phyloP scores from a whole-genome alignment of 2,329 filamentous ascomycete genomes.

The Exophiala bonariae region DNA sequence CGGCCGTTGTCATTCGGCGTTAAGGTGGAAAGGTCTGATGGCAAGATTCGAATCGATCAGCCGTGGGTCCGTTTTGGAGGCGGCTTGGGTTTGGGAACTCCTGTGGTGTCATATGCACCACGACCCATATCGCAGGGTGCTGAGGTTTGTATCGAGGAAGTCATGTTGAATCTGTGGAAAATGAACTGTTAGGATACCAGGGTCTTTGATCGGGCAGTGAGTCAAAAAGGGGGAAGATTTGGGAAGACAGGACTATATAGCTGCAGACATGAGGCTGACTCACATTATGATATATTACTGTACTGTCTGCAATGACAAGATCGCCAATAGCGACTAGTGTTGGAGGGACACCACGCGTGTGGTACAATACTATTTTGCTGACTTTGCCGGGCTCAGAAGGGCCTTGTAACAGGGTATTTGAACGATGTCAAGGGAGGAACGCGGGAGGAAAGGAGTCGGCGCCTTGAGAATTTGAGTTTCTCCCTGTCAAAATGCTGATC shows the following conservation, averaged over 20 bases:
- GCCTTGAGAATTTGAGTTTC: conserved; percentile 25
- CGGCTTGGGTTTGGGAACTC: conserved; percentile 52
- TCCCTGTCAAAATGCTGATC: conserved; percentile 17
- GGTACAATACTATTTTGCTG: conserved; percentile 18
- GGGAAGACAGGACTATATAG: conserved; percentile 18
- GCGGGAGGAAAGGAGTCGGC: conserved; percentile 21
- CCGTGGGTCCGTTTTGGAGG: conserved; percentile 27
- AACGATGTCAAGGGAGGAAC: conserved; percentile 23
- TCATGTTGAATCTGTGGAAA: conserved; percentile 23
- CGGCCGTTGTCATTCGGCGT: neutral
- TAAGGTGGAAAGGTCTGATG: too few species aligned
- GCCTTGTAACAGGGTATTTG: conserved; percentile 16
- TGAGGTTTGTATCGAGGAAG: conserved; percentile 22
- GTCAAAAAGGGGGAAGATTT: too few species aligned
- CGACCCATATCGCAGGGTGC: conserved; percentile 47
- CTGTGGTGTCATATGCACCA: conserved; percentile 53
- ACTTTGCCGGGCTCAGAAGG: conserved; percentile 10
- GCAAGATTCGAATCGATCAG: neutral
- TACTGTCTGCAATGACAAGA: conserved; percentile 4
- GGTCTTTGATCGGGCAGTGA: conserved; percentile 1
- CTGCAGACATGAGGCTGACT: conserved; percentile 14
- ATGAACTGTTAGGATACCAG: conserved; percentile 16
- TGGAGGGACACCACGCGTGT: conserved; percentile 8
- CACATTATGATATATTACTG: conserved; percentile 15
- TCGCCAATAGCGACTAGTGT: neutral